phyloP scores from a whole-genome alignment of 257 asterid genomes.

The Lavandula angustifolia region DNA sequence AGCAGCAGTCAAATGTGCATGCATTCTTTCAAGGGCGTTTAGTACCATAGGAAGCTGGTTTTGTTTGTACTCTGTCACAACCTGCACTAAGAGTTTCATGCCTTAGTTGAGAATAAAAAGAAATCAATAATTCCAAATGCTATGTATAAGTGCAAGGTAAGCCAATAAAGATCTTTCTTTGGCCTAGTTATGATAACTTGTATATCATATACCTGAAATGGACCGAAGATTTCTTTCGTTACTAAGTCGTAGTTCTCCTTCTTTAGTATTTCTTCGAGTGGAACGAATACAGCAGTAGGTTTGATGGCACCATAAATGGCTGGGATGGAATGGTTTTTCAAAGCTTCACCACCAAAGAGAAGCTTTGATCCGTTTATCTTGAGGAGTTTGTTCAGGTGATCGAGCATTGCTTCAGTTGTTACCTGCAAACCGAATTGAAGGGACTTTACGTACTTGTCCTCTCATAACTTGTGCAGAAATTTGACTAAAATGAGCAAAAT shows the following conservation, averaged over 20 bases:
- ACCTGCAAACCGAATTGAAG: slow-evolving; percentile 41
- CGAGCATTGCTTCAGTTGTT: slow-evolving; percentile 85
- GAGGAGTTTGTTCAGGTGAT: slow-evolving; percentile 64
- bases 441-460: neutral
- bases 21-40: slow-evolving; percentile 77
- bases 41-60: slow-evolving; percentile 64
- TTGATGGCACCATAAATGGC: slow-evolving; percentile 81
- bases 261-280: slow-evolving; percentile 79
- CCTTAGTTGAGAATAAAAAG: too few species aligned
- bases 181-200: neutral
- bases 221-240: slow-evolving; percentile 86
- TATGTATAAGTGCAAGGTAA: too few species aligned
- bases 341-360: slow-evolving; percentile 83
- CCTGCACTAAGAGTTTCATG: slow-evolving; percentile 35
- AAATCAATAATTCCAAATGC: too few species aligned
- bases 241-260: slow-evolving; percentile 69
- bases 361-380: slow-evolving; percentile 82
- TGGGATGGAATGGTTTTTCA: slow-evolving; percentile 83
- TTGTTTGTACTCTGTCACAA: slow-evolving; percentile 77
- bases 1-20: slow-evolving; percentile 96
- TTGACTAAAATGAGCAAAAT: neutral
- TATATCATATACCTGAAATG: slow-evolving; percentile 69
- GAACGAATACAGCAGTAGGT: slow-evolving; percentile 95
- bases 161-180: too few species aligned
- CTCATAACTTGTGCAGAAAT: neutral